These are phyloP conservation scores for Blastocystis sp. DNA, from an alignment of 352 stramenopile species.

Conservation along the genomic window DNA sequence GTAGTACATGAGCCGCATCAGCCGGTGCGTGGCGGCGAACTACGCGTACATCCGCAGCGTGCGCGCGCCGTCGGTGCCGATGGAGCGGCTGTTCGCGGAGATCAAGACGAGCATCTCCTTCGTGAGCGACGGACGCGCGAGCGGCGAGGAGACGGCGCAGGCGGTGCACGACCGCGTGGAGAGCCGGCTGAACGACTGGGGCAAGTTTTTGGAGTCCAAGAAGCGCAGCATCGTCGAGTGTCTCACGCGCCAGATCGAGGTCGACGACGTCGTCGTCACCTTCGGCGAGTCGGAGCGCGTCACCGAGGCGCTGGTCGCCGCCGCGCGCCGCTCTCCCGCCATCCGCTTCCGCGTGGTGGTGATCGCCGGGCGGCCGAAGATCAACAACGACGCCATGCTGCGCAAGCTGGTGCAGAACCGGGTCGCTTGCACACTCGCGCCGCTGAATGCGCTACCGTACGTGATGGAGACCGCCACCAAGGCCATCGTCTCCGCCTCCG, in stretches of 20 bases:
- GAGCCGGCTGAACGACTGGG: background rate
- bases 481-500: background rate
- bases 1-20: background rate
- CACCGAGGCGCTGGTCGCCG: constrained; percentile 13
- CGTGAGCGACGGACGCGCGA: background rate
- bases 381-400: constrained; percentile 37
- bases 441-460: constrained; percentile 20
- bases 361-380: background rate
- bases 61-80: constrained; percentile 14
- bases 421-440: constrained; percentile 15
- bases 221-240: background rate
- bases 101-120: background rate
- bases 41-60: background rate
- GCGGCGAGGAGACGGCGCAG: background rate
- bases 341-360: constrained; percentile 13
- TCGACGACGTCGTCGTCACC: constrained; percentile 21
- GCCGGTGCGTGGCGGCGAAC: background rate
- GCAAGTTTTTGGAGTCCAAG: background rate
- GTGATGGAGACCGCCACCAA: constrained; percentile 47
- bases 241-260: background rate
- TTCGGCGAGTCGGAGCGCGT: constrained; percentile 18
- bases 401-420: constrained; percentile 28
- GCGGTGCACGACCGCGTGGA: background rate
- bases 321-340: background rate
- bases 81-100: background rate